phyloP scores from a whole-genome alignment of 495 filamentous ascomycete species.

The Xylaria flabelliformis region DNA sequence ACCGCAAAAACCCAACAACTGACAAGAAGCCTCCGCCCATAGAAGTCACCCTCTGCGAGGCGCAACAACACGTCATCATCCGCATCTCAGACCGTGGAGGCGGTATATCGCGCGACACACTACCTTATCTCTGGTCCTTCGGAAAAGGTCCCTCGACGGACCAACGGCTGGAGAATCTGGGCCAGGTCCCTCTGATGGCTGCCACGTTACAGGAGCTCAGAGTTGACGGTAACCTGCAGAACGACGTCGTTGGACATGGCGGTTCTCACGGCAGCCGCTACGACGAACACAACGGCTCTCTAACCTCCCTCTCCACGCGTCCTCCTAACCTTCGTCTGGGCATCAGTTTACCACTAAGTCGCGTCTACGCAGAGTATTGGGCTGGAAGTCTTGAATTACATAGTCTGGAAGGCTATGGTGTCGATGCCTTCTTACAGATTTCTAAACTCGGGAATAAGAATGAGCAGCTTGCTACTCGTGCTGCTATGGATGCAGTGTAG shows the following conservation, averaged over 20 bases:
- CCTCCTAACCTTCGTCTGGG: constrained; percentile 89
- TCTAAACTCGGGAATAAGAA: constrained; percentile 98
- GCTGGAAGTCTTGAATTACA: constrained; percentile 91
- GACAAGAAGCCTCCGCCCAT: constrained; percentile 76
- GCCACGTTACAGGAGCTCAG: constrained; percentile 91
- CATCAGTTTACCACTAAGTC: constrained; percentile 91
- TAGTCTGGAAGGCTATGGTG: constrained; percentile 93
- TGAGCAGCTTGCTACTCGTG: constrained; percentile 89
- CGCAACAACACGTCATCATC: constrained; percentile 94
- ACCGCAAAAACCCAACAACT: constrained; percentile 40
- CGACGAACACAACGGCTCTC: constrained; percentile 57
- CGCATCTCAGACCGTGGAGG: constrained; percentile 94
- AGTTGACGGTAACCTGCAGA: constrained; percentile 76
- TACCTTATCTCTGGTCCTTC: constrained; percentile 96
- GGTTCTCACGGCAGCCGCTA: neutral
- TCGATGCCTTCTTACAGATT: constrained; percentile 97
- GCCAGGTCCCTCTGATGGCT: constrained; percentile 87
- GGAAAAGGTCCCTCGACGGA: constrained; percentile 83
- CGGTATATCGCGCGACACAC: constrained; percentile 80
- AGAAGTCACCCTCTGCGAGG: constrained; percentile 92
- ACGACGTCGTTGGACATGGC: constrained; percentile 39
- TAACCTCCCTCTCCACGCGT: constrained; percentile 77
- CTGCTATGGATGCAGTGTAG: constrained; percentile 81
- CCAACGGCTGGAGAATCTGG: constrained; percentile 78
- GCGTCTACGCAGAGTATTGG: constrained; percentile 99